These are phyloP conservation scores for Picea mariana DNA, from an alignment of 83 land plant species.

Conservation along the genomic window DNA sequence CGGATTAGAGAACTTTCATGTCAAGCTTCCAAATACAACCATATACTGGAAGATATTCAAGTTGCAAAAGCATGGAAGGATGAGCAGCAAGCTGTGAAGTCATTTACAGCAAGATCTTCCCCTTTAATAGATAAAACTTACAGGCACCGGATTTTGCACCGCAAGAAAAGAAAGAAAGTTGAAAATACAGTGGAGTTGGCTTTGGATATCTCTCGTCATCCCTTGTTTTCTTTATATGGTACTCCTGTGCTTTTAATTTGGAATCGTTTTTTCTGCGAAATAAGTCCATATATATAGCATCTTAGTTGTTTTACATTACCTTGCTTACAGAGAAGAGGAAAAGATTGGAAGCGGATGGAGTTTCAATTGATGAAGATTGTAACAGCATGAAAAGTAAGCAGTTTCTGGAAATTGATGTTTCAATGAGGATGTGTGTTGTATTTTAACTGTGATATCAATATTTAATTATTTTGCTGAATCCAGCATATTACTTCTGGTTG, in stretches of 20 bases:
- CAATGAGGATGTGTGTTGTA: background rate
- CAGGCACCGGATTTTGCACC: slow-evolving; percentile 20
- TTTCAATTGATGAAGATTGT: slow-evolving; percentile 10
- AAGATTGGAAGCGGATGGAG: slow-evolving; percentile 12
- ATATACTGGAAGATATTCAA: slow-evolving; percentile 17
- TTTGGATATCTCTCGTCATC: slow-evolving; percentile 44
- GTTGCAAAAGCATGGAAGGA: slow-evolving; percentile 21
- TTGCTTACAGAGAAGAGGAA: slow-evolving; percentile 26
- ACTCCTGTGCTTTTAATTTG: slow-evolving; percentile 11
- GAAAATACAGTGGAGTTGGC: slow-evolving; percentile 34
- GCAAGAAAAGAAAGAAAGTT: slow-evolving; percentile 33
- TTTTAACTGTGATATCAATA: background rate
- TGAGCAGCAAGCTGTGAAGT: slow-evolving; percentile 17
- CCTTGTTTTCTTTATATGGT: slow-evolving; percentile 61
- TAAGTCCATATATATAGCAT: background rate
- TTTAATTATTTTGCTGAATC: background rate
- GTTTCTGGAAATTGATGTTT: background rate
- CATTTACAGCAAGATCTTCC: slow-evolving; percentile 22
- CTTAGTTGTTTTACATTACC: background rate
- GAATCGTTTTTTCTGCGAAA: background rate
- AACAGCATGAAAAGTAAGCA: slow-evolving; percentile 15
- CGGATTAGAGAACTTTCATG: slow-evolving; percentile 36
- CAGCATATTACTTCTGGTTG: too few relatives aligned
- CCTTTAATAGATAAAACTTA: slow-evolving; percentile 9
- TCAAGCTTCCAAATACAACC: slow-evolving; percentile 29